These are phyloP conservation scores for Diutina rugosa DNA, from an alignment of 1,139 yeast genomes.

Conservation along the genomic window DNA sequence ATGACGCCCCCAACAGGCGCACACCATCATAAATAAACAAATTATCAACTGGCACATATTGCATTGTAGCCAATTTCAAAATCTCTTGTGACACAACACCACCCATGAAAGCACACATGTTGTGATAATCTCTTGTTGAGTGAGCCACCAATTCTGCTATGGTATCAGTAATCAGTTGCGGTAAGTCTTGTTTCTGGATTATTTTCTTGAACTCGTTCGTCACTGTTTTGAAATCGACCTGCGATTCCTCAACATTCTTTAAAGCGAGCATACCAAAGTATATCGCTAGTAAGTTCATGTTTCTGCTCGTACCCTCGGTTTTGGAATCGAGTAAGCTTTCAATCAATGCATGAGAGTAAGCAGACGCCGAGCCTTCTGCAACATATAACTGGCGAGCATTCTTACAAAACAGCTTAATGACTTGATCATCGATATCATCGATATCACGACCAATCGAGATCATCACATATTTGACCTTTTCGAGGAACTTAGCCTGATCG, in stretches of 20 bases:
- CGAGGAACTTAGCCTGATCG: slow-evolving; percentile 33
- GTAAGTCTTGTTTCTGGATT: not conserved
- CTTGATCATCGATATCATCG: slow-evolving; percentile 19
- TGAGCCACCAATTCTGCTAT: not conserved
- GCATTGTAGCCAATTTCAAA: slow-evolving; percentile 43
- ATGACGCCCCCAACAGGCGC: slow-evolving; percentile 34
- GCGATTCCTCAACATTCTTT: slow-evolving; percentile 9
- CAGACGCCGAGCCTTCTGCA: slow-evolving; percentile 18
- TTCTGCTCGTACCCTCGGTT: slow-evolving; percentile 11
- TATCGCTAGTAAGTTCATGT: slow-evolving; percentile 14
- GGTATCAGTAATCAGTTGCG: not conserved
- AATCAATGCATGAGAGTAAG: slow-evolving; percentile 9
- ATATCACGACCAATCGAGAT: slow-evolving; percentile 5
- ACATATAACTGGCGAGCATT: slow-evolving; percentile 31
- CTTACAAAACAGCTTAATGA: slow-evolving; percentile 44
- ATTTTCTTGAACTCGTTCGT: not conserved
- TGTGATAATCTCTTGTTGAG: slow-evolving; percentile 5
- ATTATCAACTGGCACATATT: slow-evolving; percentile 62
- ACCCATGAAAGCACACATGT: slow-evolving; percentile 29
- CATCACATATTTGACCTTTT: not conserved
- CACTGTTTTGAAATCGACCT: not conserved
- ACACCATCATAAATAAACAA: slow-evolving; percentile 59
- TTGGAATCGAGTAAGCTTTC: slow-evolving; percentile 8
- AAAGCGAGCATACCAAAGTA: slow-evolving; percentile 24
- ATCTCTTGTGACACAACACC: slow-evolving; percentile 74